Evolutionary conservation across 345 rosid species (phyloP), one percentile per base, ranked within the genome.

Genomic region (Salix dunnii): DNA sequence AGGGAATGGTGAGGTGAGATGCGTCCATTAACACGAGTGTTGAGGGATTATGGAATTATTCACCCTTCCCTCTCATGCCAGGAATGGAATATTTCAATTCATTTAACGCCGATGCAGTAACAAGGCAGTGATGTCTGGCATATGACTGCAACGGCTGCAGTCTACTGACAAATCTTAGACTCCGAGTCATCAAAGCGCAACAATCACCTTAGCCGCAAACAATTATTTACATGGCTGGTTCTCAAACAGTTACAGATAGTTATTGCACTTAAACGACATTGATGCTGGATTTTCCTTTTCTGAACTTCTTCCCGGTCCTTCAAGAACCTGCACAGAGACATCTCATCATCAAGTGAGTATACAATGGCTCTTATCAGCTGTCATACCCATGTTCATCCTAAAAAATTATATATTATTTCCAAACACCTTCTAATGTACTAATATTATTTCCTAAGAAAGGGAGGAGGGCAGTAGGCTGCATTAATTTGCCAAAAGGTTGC

Each of bases 281-380:
- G 78, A 81, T 72, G 84, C 89, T 88, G 79, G 87, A 83, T 74
- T 85, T 86, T 80, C 74, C 87, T 81, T 82, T 91, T 87, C 76
- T 90, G 96, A 46, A 96, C 98, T 80, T 90, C 98, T 85, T 90
- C 96, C 25, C 90, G 86, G 83, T 96, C 94, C 84, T 86, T 96
- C 71, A 92, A 78, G 77, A 96, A 92, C 82, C 99, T 96, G 90
- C 81, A 61, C 43, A 23, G 7, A 17, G 4, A 55, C 2, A 58
- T 66, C 21, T 30, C 25, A 7, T 43, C n/a, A 53, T 43, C n/a
- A 53, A 60, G 53, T 25, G 27, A 28, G 20, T 6, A 1, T 60
- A 10, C 16, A 17, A 4, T 13, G 6, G 11, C 30, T 48, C 30
- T 14, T 10, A 31, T 20, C 36, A 14, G 1, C 36, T 13, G 2